Evolutionary conservation across 352 stramenopile genomes (phyloP).

Genomic region (Pythium utonaiense): DNA sequence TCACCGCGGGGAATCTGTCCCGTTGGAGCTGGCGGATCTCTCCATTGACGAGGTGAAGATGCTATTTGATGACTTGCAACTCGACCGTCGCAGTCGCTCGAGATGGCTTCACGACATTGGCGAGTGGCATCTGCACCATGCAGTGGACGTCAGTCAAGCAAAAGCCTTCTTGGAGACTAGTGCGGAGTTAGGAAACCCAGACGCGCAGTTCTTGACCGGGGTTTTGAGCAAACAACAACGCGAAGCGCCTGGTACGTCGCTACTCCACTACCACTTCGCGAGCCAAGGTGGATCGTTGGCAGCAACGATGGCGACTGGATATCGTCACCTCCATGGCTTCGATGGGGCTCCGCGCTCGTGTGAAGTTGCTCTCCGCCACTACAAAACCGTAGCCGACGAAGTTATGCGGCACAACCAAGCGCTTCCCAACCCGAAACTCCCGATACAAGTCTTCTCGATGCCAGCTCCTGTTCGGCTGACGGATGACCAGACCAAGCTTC

Average conservation of each 20-base stretch:
- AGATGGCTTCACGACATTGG: slow-evolving; percentile 36
- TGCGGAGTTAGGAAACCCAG: slow-evolving; percentile 27
- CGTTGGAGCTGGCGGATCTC: not conserved
- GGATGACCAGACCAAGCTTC: slow-evolving; percentile 28
- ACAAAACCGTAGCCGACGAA: slow-evolving; percentile 66
- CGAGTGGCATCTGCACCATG: slow-evolving; percentile 32
- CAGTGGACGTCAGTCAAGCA: slow-evolving; percentile 22
- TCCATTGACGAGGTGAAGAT: not conserved
- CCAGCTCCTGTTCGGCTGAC: slow-evolving; percentile 31
- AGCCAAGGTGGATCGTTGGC: slow-evolving; percentile 31
- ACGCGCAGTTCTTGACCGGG: slow-evolving; percentile 25
- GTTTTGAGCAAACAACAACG: slow-evolving; percentile 31
- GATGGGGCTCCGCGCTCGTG: slow-evolving; percentile 41
- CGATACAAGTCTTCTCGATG: slow-evolving; percentile 38
- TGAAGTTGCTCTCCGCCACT: slow-evolving; percentile 54
- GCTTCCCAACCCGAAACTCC: slow-evolving; percentile 16
- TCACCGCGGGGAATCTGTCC: not conserved
- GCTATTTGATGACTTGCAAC: slow-evolving; percentile 9
- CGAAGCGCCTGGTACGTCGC: slow-evolving; percentile 19
- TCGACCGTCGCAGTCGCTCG: slow-evolving; percentile 19
- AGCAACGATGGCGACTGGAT: slow-evolving; percentile 69
- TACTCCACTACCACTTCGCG: slow-evolving; percentile 66
- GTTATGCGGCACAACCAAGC: slow-evolving; percentile 30
- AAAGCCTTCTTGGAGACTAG: slow-evolving; percentile 39
- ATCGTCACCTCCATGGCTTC: slow-evolving; percentile 57